phyloP scores from a whole-genome alignment of 371 early-diverging fungal species.

The Zychaea mexicana region DNA sequence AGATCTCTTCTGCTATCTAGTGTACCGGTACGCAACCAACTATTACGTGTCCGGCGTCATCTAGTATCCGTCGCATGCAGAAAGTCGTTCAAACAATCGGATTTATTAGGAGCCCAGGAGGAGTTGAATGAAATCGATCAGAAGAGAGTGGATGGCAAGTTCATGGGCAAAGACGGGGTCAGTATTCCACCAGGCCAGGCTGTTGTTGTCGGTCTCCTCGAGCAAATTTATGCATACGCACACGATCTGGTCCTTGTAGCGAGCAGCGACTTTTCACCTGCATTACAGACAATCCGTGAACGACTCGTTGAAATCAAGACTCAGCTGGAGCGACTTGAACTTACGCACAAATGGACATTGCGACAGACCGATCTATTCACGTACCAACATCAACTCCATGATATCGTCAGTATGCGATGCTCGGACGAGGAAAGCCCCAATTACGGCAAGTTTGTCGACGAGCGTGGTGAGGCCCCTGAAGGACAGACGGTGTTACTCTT shows the following conservation, averaged over 20 bases:
- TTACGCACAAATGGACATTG: slow-evolving; percentile 82
- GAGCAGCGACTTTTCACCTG: slow-evolving; percentile 58
- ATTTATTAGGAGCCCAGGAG: slow-evolving; percentile 60
- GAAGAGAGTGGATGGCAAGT: slow-evolving; percentile 71
- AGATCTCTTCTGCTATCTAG: slow-evolving; percentile 16
- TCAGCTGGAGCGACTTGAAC: slow-evolving; percentile 70
- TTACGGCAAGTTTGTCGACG: slow-evolving; percentile 66
- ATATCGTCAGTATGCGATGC: slow-evolving; percentile 66
- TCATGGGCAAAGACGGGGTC: slow-evolving; percentile 56
- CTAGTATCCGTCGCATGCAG: slow-evolving; percentile 54
- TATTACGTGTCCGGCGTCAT: slow-evolving; percentile 67
- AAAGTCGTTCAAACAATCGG: slow-evolving; percentile 33
- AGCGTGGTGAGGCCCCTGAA: slow-evolving; percentile 63
- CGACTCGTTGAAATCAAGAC: slow-evolving; percentile 72
- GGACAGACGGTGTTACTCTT: slow-evolving; percentile 77
- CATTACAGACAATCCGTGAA: slow-evolving; percentile 70
- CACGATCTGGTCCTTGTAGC: slow-evolving; percentile 72
- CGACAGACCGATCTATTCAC: slow-evolving; percentile 85
- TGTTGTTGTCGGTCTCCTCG: slow-evolving; percentile 74
- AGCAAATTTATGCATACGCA: slow-evolving; percentile 74
- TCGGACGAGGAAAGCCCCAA: slow-evolving; percentile 25
- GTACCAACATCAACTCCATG: slow-evolving; percentile 77
- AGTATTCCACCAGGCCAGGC: slow-evolving; percentile 79
- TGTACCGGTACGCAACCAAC: slow-evolving; percentile 64
- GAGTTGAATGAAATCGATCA: slow-evolving; percentile 71